phyloP scores from a whole-genome alignment of 352 stramenopile species.

The Globisporangium iwayamae region DNA sequence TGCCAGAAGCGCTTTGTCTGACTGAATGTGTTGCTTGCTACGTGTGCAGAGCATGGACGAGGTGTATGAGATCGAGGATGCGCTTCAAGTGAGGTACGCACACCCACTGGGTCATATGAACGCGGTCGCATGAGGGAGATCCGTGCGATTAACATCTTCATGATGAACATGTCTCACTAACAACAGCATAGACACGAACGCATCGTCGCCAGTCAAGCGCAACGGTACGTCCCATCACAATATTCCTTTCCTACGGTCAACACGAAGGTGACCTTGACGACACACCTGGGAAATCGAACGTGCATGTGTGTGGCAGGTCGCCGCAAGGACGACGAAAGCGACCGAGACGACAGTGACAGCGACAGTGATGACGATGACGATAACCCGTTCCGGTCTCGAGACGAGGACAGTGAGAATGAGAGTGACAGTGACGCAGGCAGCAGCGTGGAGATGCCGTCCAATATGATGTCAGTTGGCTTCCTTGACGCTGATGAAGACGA shows the following conservation, averaged over 20 bases:
- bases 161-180: not conserved
- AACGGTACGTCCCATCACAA: constrained; percentile 4
- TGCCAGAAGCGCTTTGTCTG: not conserved
- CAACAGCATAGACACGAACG: constrained; percentile 54
- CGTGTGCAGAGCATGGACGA: constrained; percentile 69
- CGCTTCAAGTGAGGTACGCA: constrained; percentile 45
- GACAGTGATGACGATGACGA: constrained; percentile 9
- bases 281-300: too few relatives aligned
- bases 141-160: not conserved
- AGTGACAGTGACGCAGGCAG: constrained; percentile 19
- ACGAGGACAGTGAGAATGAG: constrained; percentile 7
- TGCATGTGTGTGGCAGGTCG: not conserved
- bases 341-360: constrained; percentile 4
- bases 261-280: too few relatives aligned
- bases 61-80: constrained; percentile 56
- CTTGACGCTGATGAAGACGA: constrained; percentile 4
- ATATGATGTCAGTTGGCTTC: constrained; percentile 5
- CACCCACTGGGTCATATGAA: too few relatives aligned
- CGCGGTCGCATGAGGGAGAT: not conserved
- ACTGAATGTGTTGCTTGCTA: not conserved
- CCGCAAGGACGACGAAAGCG: not conserved
- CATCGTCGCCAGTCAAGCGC: constrained; percentile 37
- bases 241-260: not conserved
- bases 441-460: constrained; percentile 14
- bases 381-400: not conserved